Conservation (phyloP, 1,139 yeast species). For the Maudiozyma humilis region DNA sequence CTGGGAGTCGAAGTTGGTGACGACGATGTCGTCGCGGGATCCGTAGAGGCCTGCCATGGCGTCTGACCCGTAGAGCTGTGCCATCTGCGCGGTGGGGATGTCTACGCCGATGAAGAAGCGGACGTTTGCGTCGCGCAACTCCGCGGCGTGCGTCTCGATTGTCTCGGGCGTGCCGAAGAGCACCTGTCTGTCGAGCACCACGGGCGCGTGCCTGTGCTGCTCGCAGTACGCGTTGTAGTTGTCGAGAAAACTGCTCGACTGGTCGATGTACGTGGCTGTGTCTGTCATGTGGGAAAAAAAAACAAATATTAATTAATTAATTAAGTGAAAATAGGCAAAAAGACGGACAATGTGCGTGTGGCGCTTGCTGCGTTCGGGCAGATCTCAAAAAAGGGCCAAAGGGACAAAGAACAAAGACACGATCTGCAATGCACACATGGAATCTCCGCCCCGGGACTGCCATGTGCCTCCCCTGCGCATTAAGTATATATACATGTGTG, state of each 20-base stretch:
- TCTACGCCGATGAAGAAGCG: constrained; percentile 25
- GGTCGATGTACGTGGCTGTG: constrained; percentile 1
- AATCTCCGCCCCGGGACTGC: too few relatives aligned
- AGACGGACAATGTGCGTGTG: too few relatives aligned
- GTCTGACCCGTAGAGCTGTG: constrained; percentile 22
- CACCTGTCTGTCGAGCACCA: constrained; percentile 28
- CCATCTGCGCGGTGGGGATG: constrained; percentile 22
- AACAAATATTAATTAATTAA: neutral
- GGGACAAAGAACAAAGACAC: too few relatives aligned
- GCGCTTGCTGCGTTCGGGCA: too few relatives aligned
- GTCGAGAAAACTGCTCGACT: neutral
- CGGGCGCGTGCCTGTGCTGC: constrained; percentile 24
- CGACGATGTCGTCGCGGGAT: constrained; percentile 16
- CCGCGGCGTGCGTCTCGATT: constrained; percentile 25
- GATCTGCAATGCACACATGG: too few relatives aligned
- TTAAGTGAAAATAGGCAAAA: neutral
- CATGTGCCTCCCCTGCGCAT: too few relatives aligned
- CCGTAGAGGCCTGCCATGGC: constrained; percentile 6
- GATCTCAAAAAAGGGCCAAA: too few relatives aligned
- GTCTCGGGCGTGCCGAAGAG: constrained; percentile 34
- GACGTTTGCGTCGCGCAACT: constrained; percentile 8
- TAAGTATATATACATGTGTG: too few relatives aligned
- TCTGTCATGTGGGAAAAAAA: neutral
- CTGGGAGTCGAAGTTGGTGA: constrained; percentile 20
- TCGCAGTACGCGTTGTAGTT: constrained; percentile 6